phyloP scores from a whole-genome alignment of 179 eudicot genomes.

The Vitellaria paradoxa region DNA sequence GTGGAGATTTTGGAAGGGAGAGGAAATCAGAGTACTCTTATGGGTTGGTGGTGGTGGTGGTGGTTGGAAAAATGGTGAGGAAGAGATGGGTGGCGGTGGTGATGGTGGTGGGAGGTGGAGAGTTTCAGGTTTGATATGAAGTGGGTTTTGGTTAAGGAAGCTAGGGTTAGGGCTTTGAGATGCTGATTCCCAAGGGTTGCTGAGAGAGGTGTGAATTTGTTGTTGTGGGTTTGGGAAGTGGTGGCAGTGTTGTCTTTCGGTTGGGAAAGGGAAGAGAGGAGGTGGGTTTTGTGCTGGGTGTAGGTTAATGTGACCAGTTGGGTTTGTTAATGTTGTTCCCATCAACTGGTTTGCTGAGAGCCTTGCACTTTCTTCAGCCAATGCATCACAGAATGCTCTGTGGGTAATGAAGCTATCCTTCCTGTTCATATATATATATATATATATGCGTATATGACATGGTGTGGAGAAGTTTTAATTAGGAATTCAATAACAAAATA shows the following conservation, averaged over 20 bases:
- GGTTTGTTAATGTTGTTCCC: neutral
- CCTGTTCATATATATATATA: constrained; percentile 59
- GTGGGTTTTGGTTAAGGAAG: constrained; percentile 13
- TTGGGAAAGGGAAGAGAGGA: constrained; percentile 17
- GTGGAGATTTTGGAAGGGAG: constrained; percentile 9
- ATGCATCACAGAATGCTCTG: constrained; percentile 90
- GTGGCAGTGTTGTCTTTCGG: neutral
- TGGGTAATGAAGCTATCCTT: constrained; percentile 90
- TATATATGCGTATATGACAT: too few species aligned
- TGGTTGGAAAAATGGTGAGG: constrained; percentile 30
- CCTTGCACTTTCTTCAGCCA: constrained; percentile 92
- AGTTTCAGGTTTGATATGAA: constrained; percentile 41
- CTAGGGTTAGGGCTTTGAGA: constrained; percentile 46
- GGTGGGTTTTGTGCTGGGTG: constrained; percentile 12
- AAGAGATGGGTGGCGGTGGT: constrained; percentile 27
- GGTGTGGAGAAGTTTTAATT: too few species aligned
- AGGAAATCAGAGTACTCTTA: neutral
- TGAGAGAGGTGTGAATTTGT: constrained; percentile 15
- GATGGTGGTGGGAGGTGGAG: constrained; percentile 35
- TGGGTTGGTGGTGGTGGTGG: constrained; percentile 27
- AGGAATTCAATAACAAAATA: too few species aligned
- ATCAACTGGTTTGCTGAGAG: constrained; percentile 46
- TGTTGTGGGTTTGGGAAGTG: constrained; percentile 18
- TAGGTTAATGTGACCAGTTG: constrained; percentile 7
- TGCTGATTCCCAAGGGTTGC: constrained; percentile 28